A percentile compares a stretch with the other conserved stretches of the same genome.
Conservation (phyloP, 139 green algal species). For the Desmodesmus armatus region DNA sequence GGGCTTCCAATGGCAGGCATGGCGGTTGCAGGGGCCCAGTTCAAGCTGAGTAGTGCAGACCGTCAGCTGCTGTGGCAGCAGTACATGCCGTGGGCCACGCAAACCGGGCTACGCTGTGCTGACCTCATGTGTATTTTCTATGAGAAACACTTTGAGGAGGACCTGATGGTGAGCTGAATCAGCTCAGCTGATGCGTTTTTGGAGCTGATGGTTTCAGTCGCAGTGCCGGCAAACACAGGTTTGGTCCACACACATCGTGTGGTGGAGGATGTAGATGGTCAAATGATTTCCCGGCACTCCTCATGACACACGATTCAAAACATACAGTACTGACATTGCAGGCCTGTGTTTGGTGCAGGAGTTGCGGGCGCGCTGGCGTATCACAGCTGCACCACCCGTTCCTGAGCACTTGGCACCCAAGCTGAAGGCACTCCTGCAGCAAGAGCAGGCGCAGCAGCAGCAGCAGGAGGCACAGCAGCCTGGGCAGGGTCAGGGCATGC, state of each 20-base stretch:
- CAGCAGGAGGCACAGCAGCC: background rate
- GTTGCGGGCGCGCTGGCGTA: conserved; percentile 72
- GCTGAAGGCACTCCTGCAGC: background rate
- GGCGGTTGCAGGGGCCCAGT: conserved; percentile 84
- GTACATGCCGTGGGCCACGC: conserved; percentile 92
- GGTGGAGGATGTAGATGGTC: too few relatives aligned
- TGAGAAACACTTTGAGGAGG: conserved; percentile 83
- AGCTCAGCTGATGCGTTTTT: too few relatives aligned
- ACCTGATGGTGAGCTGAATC: too few relatives aligned
- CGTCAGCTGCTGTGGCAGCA: conserved; percentile 66
- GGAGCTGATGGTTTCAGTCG: too few relatives aligned
- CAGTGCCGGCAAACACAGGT: too few relatives aligned
- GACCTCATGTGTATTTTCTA: conserved; percentile 95
- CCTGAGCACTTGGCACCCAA: conserved; percentile 46
- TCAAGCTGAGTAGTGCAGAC: conserved; percentile 67
- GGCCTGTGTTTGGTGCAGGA: conserved; percentile 63
- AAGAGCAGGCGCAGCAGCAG: background rate
- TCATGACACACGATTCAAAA: background rate
- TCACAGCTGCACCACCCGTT: conserved; percentile 70
- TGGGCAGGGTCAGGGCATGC: background rate
- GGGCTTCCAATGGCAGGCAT: conserved; percentile 93
- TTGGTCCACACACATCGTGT: too few relatives aligned
- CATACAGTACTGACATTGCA: background rate
- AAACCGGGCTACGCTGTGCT: conserved; percentile 72
- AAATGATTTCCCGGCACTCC: too few relatives aligned